These are phyloP conservation scores for Hortaea werneckii DNA, from an alignment of 2,329 filamentous ascomycete species.

Conservation along the genomic window DNA sequence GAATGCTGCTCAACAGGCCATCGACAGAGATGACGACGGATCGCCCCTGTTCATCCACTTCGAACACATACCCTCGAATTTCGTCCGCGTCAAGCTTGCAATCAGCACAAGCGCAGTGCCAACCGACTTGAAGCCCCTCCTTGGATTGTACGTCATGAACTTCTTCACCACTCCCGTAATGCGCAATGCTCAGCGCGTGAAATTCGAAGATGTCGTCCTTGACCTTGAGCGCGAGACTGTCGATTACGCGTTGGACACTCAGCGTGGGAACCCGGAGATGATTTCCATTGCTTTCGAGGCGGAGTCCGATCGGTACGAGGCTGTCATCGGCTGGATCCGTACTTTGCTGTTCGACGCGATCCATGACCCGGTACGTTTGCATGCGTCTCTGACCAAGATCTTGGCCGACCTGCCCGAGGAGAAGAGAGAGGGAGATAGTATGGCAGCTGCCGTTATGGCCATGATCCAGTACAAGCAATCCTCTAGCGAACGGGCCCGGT, in stretches of 20 bases:
- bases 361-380: slow-evolving; percentile 62
- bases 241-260: slow-evolving; percentile 64
- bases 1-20: slow-evolving; percentile 61
- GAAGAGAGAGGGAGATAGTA: slow-evolving; percentile 71
- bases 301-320: slow-evolving; percentile 77
- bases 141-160: slow-evolving; percentile 77
- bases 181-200: slow-evolving; percentile 63
- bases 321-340: slow-evolving; percentile 72
- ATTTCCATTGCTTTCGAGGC: slow-evolving; percentile 73
- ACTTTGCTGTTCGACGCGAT: slow-evolving; percentile 81
- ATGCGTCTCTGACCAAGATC: slow-evolving; percentile 62
- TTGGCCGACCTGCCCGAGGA: slow-evolving; percentile 84
- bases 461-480: slow-evolving; percentile 72
- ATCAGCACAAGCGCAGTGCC: slow-evolving; percentile 70
- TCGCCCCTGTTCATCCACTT: slow-evolving; percentile 85
- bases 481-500: slow-evolving; percentile 66
- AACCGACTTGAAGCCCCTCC: slow-evolving; percentile 70
- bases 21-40: slow-evolving; percentile 57
- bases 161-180: slow-evolving; percentile 89
- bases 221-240: slow-evolving; percentile 87
- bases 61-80: slow-evolving; percentile 86
- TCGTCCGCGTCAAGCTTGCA: slow-evolving; percentile 74
- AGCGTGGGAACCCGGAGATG: slow-evolving; percentile 68
- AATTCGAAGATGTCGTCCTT: slow-evolving; percentile 87
- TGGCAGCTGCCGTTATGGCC: slow-evolving; percentile 53